Base-by-base conservation (phyloP, 257 asterid genomes). In the Pogostemon cablin region DNA sequence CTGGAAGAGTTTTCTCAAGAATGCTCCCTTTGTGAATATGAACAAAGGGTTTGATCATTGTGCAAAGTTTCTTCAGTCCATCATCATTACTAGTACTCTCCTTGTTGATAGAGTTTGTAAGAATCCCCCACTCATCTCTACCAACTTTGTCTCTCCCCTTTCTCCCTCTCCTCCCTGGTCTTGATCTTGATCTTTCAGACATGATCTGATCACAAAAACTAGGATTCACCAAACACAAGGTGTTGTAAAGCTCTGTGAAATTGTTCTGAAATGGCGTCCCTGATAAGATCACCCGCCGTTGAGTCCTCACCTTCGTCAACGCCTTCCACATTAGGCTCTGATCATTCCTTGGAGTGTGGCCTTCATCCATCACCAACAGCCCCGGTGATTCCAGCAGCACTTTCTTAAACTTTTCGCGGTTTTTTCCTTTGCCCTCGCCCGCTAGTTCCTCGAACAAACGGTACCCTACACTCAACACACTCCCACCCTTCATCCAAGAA, bases 181-280 rank as follows among this genome's bases (percentile, higher is more conserved):
- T 62, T 41, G 44, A 10, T 20, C 11, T n/a, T 25, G 32, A 1
- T 25, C 32, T 25, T 25, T 25, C 32, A 6, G 58, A 52, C 58
- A 38, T 53, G 6, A 77, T 57, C 46, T 69, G 15, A 10, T 53
- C 65, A 4, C 76, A 71, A 62, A 92, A 84, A 40, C 62, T 43
- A 0, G 95, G 96, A 38, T 84, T 84, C n/a, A 87, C 96, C 0
- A 93, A 69, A 37, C 83, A 78, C 10, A 93, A 72, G 0, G 95
- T 93, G 62, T 88, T 93, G 82, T 75, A 79, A 34, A 93, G 82
- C 87, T 90, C 93, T 0, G 55, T 34, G 3, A 87, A 83, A 59
- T 85, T 86, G 76, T 90, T 92, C 85, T 92, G 97, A 47, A 92
- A 92, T 0, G 91, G 97, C 7, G 96, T 93, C 5, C 97, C 98